phyloP scores from a whole-genome alignment of 768 basidiomycete species.

The Sporobolomyces pararoseus region DNA sequence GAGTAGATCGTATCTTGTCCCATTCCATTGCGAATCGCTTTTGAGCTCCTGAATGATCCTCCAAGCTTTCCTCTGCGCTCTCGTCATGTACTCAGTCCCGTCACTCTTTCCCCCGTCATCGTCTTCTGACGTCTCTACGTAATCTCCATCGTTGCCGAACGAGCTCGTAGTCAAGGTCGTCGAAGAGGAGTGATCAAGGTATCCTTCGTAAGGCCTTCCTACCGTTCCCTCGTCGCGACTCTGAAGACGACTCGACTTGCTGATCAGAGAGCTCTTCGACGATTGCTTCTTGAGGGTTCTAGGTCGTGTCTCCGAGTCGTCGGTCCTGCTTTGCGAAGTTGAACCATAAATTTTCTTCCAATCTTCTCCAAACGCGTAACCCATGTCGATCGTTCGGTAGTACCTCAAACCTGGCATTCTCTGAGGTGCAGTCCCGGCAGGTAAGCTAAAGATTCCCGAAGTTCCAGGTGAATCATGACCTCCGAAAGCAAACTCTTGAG shows the following conservation, averaged over 20 bases:
- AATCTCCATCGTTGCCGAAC: not conserved
- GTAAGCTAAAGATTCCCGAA: constrained; percentile 25
- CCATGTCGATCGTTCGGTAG: constrained; percentile 19
- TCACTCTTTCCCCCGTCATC: constrained; percentile 30
- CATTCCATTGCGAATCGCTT: constrained; percentile 20
- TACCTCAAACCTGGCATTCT: constrained; percentile 31
- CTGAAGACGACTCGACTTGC: no score
- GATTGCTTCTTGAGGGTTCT: not conserved
- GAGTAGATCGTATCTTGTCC: constrained; percentile 20
- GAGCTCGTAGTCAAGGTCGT: not conserved
- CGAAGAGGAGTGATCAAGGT: not conserved
- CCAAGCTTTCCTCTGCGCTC: constrained; percentile 19
- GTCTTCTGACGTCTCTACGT: not conserved
- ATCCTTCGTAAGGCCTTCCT: constrained; percentile 3
- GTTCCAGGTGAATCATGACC: constrained; percentile 21
- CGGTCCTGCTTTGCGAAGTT: not conserved
- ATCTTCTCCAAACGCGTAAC: constrained; percentile 25
- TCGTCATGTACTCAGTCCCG: constrained; percentile 28
- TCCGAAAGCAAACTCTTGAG: constrained; percentile 31
- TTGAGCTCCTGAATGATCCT: constrained; percentile 29
- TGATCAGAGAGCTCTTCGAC: not conserved
- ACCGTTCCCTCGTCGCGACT: not conserved
- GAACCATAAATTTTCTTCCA: constrained; percentile 6
- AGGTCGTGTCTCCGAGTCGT: not conserved
- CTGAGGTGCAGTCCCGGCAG: constrained; percentile 18